phyloP scores from a whole-genome alignment of 495 filamentous ascomycete species.

The Daldinia concentrica region DNA sequence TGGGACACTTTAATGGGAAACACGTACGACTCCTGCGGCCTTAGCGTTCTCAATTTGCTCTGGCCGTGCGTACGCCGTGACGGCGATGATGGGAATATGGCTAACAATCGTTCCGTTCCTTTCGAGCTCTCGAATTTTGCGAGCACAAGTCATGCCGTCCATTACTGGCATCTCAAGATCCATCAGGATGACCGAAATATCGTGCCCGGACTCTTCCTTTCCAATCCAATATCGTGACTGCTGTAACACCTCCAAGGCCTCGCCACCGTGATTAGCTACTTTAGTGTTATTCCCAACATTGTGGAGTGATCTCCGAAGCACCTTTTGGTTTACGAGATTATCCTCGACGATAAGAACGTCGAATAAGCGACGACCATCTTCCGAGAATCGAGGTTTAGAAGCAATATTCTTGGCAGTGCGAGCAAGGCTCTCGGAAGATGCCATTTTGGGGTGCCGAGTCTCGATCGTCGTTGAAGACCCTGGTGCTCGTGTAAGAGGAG shows the following conservation, averaged over 20 bases:
- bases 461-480: constrained; percentile 42
- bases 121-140: constrained; percentile 73
- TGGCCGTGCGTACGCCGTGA: constrained; percentile 79
- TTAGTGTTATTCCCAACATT: constrained; percentile 73
- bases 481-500: constrained; percentile 44
- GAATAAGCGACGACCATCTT: constrained; percentile 47
- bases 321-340: constrained; percentile 81
- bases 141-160: constrained; percentile 80
- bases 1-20: not conserved
- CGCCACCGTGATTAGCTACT: constrained; percentile 81
- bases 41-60: constrained; percentile 69
- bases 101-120: constrained; percentile 56
- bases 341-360: constrained; percentile 81
- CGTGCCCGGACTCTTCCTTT: constrained; percentile 46
- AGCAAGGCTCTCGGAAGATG: constrained; percentile 4
- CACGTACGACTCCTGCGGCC: constrained; percentile 61
- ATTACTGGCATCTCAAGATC: constrained; percentile 90
- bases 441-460: constrained; percentile 38
- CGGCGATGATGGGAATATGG: constrained; percentile 80
- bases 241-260: constrained; percentile 68
- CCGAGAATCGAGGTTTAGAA: constrained; percentile 41
- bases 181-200: constrained; percentile 78
- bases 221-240: constrained; percentile 59
- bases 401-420: constrained; percentile 14
- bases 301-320: constrained; percentile 74